A percentile compares a stretch with the other conserved stretches of the same genome.
Conservation (phyloP, 1,284 basidiomycete species). For the Cutaneotrichosporon cyanovorans region DNA sequence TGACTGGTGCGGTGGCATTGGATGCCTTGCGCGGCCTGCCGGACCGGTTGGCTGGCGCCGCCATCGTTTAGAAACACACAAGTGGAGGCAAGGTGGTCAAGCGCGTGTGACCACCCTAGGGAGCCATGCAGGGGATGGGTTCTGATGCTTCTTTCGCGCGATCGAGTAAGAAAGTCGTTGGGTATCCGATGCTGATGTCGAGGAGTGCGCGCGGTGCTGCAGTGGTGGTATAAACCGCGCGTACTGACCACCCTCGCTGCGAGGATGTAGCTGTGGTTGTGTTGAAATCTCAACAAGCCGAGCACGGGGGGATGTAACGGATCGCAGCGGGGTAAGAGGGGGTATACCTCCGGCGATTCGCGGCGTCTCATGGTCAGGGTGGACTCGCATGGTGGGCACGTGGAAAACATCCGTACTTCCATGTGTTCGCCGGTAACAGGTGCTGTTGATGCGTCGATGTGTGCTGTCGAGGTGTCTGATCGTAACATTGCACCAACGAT, state of each 20-base stretch:
- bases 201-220: too few relatives aligned
- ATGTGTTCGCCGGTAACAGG: neutral
- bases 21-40: slow-evolving; percentile 37
- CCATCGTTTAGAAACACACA: slow-evolving; percentile 1
- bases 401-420: neutral
- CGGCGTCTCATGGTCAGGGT: neutral
- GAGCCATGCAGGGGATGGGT: neutral
- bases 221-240: too few relatives aligned
- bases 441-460: too few relatives aligned
- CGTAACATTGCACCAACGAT: neutral
- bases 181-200: too few relatives aligned
- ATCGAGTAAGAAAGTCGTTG: neutral
- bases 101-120: slow-evolving; percentile 9
- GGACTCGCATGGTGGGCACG: neutral
- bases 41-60: slow-evolving; percentile 7
- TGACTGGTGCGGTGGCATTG: slow-evolving; percentile 21
- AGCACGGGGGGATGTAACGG: neutral
- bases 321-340: too few relatives aligned
- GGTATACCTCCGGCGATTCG: neutral
- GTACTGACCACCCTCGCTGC: too few relatives aligned
- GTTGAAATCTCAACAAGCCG: slow-evolving; percentile 1
- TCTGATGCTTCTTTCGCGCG: neutral
- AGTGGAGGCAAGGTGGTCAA: slow-evolving; percentile 2
- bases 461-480: too few relatives aligned
- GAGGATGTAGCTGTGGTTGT: neutral